Evolutionary conservation across 1,284 basidiomycete genomes (phyloP).

Genomic region (Austropuccinia psidii): DNA sequence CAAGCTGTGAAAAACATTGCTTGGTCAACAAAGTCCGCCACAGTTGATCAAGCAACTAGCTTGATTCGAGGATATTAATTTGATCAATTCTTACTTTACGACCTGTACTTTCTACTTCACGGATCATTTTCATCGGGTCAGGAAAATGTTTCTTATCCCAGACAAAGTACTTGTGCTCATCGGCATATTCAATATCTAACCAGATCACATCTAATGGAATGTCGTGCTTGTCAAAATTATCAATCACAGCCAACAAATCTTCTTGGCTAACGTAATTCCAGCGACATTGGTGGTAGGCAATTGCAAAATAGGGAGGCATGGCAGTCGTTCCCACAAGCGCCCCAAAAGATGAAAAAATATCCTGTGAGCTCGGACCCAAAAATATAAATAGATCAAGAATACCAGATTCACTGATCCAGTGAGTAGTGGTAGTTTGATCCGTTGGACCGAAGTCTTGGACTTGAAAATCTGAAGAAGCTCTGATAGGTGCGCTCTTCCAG

Average conservation of each 20-base stretch:
- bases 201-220: constrained; percentile 96
- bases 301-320: constrained; percentile 79
- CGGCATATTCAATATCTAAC: constrained; percentile 87
- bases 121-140: constrained; percentile 85
- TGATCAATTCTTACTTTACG: constrained; percentile 60
- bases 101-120: constrained; percentile 72
- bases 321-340: constrained; percentile 74
- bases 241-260: constrained; percentile 80
- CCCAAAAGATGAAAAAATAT: constrained; percentile 78
- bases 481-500: constrained; percentile 32
- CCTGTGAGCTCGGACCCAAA: constrained; percentile 72
- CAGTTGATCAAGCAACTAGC: neutral
- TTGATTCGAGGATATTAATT: neutral
- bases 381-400: constrained; percentile 90
- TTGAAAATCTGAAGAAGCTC: no score
- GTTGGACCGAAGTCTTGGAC: constrained; percentile 38
- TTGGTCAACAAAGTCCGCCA: neutral
- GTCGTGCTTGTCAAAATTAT: constrained; percentile 80
- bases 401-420: constrained; percentile 96
- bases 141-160: constrained; percentile 91
- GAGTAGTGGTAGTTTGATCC: constrained; percentile 61
- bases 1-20: constrained; percentile 67
- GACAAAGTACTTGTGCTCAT: constrained; percentile 94
- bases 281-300: constrained; percentile 93
- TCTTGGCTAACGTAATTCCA: constrained; percentile 96